These are phyloP conservation scores for Tricholoma sp. DNA, from an alignment of 768 basidiomycete genomes.

Conservation along the genomic window DNA sequence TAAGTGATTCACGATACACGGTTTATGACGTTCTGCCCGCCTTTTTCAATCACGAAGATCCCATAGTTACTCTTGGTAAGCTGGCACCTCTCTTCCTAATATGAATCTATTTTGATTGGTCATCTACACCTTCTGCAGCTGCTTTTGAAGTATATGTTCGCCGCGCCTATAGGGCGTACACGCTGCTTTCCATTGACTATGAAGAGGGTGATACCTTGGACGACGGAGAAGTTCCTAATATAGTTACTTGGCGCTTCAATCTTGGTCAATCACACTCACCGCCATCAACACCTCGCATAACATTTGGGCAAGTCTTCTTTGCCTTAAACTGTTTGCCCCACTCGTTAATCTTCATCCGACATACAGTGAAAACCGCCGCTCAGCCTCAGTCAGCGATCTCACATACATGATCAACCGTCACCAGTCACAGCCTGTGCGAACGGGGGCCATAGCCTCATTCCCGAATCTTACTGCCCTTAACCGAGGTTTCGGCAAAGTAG, in stretches of 20 bases:
- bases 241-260: constrained; percentile 94
- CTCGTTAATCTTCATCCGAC: constrained; percentile 7
- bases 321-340: background rate
- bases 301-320: constrained; percentile 34
- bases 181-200: constrained; percentile 86
- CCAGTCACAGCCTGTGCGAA: constrained; percentile 85
- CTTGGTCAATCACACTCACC: constrained; percentile 85
- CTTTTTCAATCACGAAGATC: constrained; percentile 88
- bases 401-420: constrained; percentile 86
- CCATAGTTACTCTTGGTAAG: constrained; percentile 79
- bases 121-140: constrained; percentile 38
- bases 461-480: constrained; percentile 63
- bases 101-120: background rate
- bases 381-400: constrained; percentile 93
- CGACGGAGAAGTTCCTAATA: constrained; percentile 75
- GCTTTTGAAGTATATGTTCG: constrained; percentile 95
- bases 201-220: constrained; percentile 87
- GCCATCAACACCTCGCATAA: constrained; percentile 73
- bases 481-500: constrained; percentile 72
- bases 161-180: constrained; percentile 93
- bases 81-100: constrained; percentile 5
- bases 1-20: constrained; percentile 93
- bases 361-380: constrained; percentile 59
- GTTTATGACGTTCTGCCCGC: constrained; percentile 96
- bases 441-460: constrained; percentile 90